A percentile compares a stretch with the other conserved stretches of the same genome.
Evolutionary conservation across 495 filamentous ascomycete genomes (phyloP).

Genomic region (Tricharina praecox): DNA sequence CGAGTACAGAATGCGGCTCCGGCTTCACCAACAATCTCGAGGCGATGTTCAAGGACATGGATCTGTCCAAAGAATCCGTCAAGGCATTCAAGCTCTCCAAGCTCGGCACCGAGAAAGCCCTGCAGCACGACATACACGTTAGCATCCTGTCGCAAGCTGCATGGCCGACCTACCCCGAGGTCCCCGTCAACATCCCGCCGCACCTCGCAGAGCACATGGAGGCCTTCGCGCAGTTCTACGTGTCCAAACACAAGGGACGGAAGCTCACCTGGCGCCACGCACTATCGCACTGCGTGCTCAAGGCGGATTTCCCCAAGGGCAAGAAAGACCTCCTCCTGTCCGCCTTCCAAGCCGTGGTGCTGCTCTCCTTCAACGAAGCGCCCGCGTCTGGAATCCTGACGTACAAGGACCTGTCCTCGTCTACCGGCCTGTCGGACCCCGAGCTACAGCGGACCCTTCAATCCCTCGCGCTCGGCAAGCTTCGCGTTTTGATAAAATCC

Average conservation of each 20-base stretch:
- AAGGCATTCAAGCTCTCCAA: slow-evolving; percentile 43
- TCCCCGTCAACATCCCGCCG: slow-evolving; percentile 56
- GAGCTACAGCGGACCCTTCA: slow-evolving; percentile 84
- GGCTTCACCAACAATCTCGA: slow-evolving; percentile 93
- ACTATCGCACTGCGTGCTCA: slow-evolving; percentile 70
- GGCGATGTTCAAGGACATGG: slow-evolving; percentile 97
- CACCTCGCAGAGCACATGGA: slow-evolving; percentile 49
- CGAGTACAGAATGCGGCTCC: slow-evolving; percentile 59
- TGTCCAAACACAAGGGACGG: slow-evolving; percentile 68
- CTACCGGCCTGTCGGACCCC: slow-evolving; percentile 48
- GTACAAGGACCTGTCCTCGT: slow-evolving; percentile 52
- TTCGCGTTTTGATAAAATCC: slow-evolving; percentile 68
- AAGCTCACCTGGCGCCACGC: slow-evolving; percentile 84
- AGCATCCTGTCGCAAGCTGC: slow-evolving; percentile 71
- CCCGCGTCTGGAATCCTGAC: slow-evolving; percentile 37
- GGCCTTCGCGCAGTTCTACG: slow-evolving; percentile 66
- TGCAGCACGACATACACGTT: slow-evolving; percentile 59
- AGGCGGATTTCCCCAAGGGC: slow-evolving; percentile 57
- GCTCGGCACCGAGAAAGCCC: slow-evolving; percentile 30
- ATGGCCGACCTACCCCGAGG: slow-evolving; percentile 83
- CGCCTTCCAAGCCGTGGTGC: slow-evolving; percentile 76
- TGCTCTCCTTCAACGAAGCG: slow-evolving; percentile 78
- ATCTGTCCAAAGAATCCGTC: slow-evolving; percentile 75
- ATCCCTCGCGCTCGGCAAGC: slow-evolving; percentile 67
- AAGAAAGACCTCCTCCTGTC: slow-evolving; percentile 73